These are phyloP conservation scores for Ceratocystis lukuohia DNA, from an alignment of 2,329 filamentous ascomycete species.

Conservation along the genomic window DNA sequence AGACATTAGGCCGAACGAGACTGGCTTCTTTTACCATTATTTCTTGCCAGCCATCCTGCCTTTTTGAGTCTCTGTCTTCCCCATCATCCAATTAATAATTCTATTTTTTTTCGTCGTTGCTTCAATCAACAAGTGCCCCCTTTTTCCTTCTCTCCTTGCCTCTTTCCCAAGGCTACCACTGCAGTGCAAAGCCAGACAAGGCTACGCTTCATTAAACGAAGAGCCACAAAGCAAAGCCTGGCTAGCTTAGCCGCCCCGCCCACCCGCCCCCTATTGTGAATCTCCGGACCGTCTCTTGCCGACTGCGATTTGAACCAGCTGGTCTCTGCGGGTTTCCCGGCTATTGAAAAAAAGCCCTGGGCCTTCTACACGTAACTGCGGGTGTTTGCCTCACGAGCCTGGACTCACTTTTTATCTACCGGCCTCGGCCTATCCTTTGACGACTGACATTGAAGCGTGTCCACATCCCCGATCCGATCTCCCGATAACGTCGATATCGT, in stretches of 20 bases:
- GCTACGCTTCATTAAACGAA: not conserved
- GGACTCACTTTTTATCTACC: not conserved
- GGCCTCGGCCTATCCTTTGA: not conserved
- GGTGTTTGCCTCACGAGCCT: no score
- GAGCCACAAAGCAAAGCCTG: not conserved
- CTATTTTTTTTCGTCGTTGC: not conserved
- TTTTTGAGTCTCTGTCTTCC: not conserved
- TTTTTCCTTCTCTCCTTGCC: not conserved
- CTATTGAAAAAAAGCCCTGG: no score
- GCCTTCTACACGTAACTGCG: no score
- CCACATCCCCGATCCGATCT: not conserved
- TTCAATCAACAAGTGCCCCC: not conserved
- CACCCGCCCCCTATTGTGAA: not conserved
- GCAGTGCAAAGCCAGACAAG: not conserved
- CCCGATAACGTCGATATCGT: not conserved
- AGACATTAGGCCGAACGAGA: no score
- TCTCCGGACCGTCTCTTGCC: not conserved
- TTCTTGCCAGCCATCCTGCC: not conserved
- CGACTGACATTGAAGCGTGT: not conserved
- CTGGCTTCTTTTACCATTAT: no score
- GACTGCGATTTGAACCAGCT: no score
- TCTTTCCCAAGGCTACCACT: not conserved
- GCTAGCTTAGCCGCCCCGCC: not conserved
- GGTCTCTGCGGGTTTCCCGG: no score
- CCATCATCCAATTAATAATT: slow-evolving; percentile 3